Conservation (phyloP, 1,139 yeast species). For the Casaregolazyma lundiana region DNA sequence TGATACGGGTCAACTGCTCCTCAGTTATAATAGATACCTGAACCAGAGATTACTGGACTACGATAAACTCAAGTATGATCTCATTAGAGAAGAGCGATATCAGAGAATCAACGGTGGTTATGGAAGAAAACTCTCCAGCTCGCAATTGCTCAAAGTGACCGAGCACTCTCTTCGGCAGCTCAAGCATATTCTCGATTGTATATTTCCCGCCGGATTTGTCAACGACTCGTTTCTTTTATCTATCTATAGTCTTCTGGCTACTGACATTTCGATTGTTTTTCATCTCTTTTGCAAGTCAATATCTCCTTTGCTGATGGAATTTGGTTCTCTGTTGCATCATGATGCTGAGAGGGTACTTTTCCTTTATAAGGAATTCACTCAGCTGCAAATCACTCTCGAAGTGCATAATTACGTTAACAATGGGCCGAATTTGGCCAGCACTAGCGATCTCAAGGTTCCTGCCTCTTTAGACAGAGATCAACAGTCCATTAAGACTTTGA, state of each 20-base stretch:
- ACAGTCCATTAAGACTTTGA: conserved; percentile 22
- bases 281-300: conserved; percentile 22
- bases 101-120: conserved; percentile 1
- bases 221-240: conserved; percentile 19
- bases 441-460: conserved; percentile 22
- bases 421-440: conserved; percentile 20
- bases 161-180: conserved; percentile 23
- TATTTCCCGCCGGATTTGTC: conserved; percentile 20
- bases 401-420: conserved; percentile 18
- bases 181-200: conserved; percentile 24
- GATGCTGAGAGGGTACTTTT: conserved; percentile 27
- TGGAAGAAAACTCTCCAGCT: conserved; percentile 13
- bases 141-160: conserved; percentile 21
- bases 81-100: conserved; percentile 23
- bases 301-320: conserved; percentile 24
- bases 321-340: conserved; percentile 22
- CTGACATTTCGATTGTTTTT: conserved; percentile 25
- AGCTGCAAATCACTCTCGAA: conserved; percentile 25
- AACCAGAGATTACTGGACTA: conserved; percentile 23
- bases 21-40: conserved; percentile 25
- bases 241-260: conserved; percentile 23
- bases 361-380: conserved; percentile 27
- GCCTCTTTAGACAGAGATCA: conserved; percentile 20
- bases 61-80: conserved; percentile 19
- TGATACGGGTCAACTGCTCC: conserved; percentile 16